phyloP scores from a whole-genome alignment of 306 rosid species.

The Cajanus cajan region DNA sequence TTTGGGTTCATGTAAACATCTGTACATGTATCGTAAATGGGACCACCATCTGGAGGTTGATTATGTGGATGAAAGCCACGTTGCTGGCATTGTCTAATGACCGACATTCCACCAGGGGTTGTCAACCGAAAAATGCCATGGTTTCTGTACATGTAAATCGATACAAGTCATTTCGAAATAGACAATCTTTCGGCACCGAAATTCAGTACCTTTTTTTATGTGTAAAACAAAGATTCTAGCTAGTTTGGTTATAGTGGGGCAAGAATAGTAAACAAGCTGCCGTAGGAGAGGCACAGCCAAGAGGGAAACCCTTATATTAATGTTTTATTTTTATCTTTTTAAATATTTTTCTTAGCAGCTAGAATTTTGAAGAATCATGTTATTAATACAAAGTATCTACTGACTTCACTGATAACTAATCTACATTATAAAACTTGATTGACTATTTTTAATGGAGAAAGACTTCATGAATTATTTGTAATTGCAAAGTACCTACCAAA shows the following conservation, averaged over 20 bases:
- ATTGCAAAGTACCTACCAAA: not conserved
- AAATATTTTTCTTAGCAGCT: not conserved
- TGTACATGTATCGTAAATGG: constrained; percentile 77
- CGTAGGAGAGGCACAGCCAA: not conserved
- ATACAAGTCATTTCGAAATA: constrained; percentile 7
- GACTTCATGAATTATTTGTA: too few relatives aligned
- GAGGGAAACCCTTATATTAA: not conserved
- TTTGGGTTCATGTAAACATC: constrained; percentile 93
- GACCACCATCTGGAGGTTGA: constrained; percentile 93
- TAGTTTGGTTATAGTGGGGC: not conserved
- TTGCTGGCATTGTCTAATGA: constrained; percentile 80
- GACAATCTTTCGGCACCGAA: not conserved
- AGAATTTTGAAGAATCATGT: too few relatives aligned
- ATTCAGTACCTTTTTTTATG: not conserved
- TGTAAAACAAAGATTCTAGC: not conserved
- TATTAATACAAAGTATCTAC: too few relatives aligned
- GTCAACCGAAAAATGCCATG: constrained; percentile 98
- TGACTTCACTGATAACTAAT: too few relatives aligned
- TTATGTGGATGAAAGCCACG: constrained; percentile 90
- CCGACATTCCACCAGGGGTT: constrained; percentile 88
- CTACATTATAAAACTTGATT: too few relatives aligned
- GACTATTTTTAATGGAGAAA: too few relatives aligned
- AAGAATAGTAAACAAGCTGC: constrained; percentile 11
- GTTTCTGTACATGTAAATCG: constrained; percentile 50
- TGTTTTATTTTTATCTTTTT: not conserved